phyloP scores from a whole-genome alignment of 2,329 filamentous ascomycete species.

The Cordyceps tenuipes region DNA sequence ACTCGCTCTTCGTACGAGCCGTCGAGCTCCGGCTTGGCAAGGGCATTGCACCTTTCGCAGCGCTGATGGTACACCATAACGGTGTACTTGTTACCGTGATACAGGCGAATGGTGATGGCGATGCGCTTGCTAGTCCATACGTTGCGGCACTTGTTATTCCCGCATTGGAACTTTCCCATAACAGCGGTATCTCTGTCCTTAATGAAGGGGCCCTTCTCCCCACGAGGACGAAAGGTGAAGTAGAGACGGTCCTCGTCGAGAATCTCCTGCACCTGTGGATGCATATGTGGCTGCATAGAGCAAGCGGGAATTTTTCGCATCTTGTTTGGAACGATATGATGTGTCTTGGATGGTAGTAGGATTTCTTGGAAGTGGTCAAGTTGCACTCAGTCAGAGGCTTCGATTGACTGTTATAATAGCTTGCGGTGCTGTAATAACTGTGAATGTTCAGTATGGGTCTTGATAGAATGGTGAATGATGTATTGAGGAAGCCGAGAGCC shows the following conservation, averaged over 20 bases:
- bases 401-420: not conserved
- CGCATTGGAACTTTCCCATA: slow-evolving; percentile 27
- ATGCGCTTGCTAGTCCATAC: slow-evolving; percentile 28
- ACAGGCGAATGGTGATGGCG: slow-evolving; percentile 26
- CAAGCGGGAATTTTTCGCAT: slow-evolving; percentile 4
- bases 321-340: not conserved
- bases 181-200: slow-evolving; percentile 21
- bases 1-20: slow-evolving; percentile 27
- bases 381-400: not conserved
- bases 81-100: slow-evolving; percentile 24
- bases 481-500: no score
- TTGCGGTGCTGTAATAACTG: no score
- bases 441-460: no score
- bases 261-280: slow-evolving; percentile 13
- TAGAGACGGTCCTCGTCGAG: slow-evolving; percentile 14
- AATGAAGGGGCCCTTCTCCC: slow-evolving; percentile 12
- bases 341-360: not conserved
- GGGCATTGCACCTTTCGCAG: slow-evolving; percentile 23
- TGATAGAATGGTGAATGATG: no score
- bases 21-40: slow-evolving; percentile 20
- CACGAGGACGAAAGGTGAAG: slow-evolving; percentile 18
- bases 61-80: slow-evolving; percentile 29
- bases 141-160: slow-evolving; percentile 17
- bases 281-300: slow-evolving; percentile 17
- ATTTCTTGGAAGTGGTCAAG: not conserved